These are phyloP conservation scores for Aspergillus clavatus DNA, from an alignment of 2,329 filamentous ascomycete species.

Conservation along the genomic window DNA sequence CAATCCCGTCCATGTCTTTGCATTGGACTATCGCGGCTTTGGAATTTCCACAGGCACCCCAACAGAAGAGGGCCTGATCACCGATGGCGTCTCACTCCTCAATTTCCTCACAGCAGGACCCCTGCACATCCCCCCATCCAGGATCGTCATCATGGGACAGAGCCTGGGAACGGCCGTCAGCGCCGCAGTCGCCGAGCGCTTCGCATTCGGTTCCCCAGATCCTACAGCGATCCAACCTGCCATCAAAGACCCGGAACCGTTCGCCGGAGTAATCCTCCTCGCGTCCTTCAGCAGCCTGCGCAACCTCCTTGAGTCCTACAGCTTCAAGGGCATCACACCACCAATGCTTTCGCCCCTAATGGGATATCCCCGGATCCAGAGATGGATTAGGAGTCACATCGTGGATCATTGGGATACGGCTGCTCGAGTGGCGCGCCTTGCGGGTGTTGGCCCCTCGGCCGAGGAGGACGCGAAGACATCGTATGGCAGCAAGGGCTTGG, in stretches of 20 bases:
- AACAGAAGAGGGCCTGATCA: slow-evolving; percentile 73
- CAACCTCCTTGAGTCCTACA: slow-evolving; percentile 69
- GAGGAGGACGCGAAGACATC: slow-evolving; percentile 47
- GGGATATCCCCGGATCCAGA: slow-evolving; percentile 60
- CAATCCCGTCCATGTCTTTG: slow-evolving; percentile 67
- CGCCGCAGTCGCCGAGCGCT: slow-evolving; percentile 67
- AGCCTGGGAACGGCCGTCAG: slow-evolving; percentile 84
- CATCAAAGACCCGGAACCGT: slow-evolving; percentile 50
- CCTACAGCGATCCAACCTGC: slow-evolving; percentile 39
- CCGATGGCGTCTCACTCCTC: slow-evolving; percentile 68
- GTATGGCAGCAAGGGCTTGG: slow-evolving; percentile 51
- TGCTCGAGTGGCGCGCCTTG: slow-evolving; percentile 52
- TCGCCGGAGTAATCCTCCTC: slow-evolving; percentile 74
- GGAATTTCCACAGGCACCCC: slow-evolving; percentile 75
- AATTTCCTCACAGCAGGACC: slow-evolving; percentile 58
- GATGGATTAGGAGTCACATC: slow-evolving; percentile 58
- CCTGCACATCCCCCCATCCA: slow-evolving; percentile 61
- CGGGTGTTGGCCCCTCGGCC: slow-evolving; percentile 25
- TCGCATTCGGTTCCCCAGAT: slow-evolving; percentile 45
- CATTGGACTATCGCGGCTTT: slow-evolving; percentile 87
- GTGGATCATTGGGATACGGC: slow-evolving; percentile 79
- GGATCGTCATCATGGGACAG: slow-evolving; percentile 79
- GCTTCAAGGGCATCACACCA: slow-evolving; percentile 71
- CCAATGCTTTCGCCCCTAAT: slow-evolving; percentile 68
- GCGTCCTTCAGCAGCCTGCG: slow-evolving; percentile 73